Percentiles rank a stretch among this genome's conserved stretches.
Conservation (phyloP, 2,329 filamentous ascomycete genomes). For the Ustilaginoidea virens region DNA sequence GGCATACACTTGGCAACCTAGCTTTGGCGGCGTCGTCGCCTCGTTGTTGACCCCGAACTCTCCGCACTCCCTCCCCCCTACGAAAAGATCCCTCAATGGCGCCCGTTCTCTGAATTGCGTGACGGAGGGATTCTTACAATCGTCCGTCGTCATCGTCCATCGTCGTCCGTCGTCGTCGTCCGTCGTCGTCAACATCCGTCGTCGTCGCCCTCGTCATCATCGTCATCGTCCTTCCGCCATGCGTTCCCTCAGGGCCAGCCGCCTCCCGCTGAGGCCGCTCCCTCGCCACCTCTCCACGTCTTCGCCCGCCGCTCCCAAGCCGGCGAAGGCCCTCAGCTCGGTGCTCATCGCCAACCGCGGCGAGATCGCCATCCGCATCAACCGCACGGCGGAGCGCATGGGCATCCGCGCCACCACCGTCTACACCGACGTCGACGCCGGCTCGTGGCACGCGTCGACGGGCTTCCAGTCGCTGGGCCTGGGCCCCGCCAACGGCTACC, state of each 20-base stretch:
- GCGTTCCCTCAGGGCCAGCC: constrained; percentile 38
- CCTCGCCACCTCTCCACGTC: constrained; percentile 20
- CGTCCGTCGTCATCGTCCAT: too few species aligned
- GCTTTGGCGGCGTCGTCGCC: too few species aligned
- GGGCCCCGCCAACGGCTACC: constrained; percentile 70
- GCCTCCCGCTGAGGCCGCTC: constrained; percentile 29
- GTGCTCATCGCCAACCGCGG: constrained; percentile 94
- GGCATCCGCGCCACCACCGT: constrained; percentile 89
- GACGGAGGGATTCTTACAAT: too few species aligned
- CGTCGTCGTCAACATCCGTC: too few species aligned
- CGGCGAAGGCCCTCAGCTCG: constrained; percentile 49
- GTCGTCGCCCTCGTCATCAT: neutral
- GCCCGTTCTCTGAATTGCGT: constrained; percentile 1
- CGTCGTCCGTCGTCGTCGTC: too few species aligned
- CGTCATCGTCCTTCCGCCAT: constrained; percentile 19
- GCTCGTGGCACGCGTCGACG: constrained; percentile 74
- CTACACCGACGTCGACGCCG: constrained; percentile 83
- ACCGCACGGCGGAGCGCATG: constrained; percentile 71
- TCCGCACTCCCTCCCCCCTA: neutral
- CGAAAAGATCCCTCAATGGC: neutral
- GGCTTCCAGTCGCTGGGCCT: constrained; percentile 75
- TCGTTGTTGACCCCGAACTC: neutral
- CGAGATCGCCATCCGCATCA: constrained; percentile 89
- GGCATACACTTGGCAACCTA: neutral
- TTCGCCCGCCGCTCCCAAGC: constrained; percentile 15